Evolutionary conservation across 2,329 filamentous ascomycete genomes (phyloP).

Genomic region (Ophiostoma tasmaniense): DNA sequence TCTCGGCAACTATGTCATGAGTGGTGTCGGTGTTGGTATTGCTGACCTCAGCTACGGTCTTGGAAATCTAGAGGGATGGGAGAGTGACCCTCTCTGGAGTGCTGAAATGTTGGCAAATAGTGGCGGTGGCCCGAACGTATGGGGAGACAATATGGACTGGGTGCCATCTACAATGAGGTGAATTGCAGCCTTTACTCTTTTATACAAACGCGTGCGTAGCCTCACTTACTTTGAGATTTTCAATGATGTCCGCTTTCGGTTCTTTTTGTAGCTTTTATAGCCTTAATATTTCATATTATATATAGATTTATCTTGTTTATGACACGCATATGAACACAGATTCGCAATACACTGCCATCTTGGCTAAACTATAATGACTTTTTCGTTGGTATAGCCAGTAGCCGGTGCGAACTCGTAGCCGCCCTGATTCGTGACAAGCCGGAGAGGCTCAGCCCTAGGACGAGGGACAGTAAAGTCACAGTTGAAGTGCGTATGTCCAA

Average conservation of each 20-base stretch:
- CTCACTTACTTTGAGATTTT: no score
- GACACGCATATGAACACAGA: no score
- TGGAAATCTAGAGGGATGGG: slow-evolving; percentile 15
- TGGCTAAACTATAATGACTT: background rate
- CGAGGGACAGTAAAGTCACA: background rate
- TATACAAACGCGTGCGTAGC: no score
- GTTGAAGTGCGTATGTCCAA: background rate
- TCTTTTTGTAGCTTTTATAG: no score
- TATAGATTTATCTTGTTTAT: no score
- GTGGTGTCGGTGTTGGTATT: background rate
- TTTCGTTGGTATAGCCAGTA: background rate
- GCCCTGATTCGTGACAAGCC: background rate
- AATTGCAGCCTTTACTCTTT: background rate
- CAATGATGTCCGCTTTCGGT: no score
- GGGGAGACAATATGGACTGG: slow-evolving; percentile 20
- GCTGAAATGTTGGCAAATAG: slow-evolving; percentile 20
- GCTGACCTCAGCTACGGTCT: slow-evolving; percentile 8
- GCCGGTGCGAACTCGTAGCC: background rate
- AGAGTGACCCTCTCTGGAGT: slow-evolving; percentile 19
- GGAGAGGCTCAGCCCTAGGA: background rate
- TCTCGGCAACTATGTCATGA: slow-evolving; percentile 3
- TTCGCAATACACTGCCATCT: no score
- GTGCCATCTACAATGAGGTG: slow-evolving; percentile 1
- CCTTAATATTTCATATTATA: background rate
- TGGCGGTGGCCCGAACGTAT: slow-evolving; percentile 20